Percentiles rank a stretch among this genome's conserved stretches.
These are phyloP conservation scores for Mikania micrantha DNA, from an alignment of 129 eudicot species.

Conservation along the genomic window DNA sequence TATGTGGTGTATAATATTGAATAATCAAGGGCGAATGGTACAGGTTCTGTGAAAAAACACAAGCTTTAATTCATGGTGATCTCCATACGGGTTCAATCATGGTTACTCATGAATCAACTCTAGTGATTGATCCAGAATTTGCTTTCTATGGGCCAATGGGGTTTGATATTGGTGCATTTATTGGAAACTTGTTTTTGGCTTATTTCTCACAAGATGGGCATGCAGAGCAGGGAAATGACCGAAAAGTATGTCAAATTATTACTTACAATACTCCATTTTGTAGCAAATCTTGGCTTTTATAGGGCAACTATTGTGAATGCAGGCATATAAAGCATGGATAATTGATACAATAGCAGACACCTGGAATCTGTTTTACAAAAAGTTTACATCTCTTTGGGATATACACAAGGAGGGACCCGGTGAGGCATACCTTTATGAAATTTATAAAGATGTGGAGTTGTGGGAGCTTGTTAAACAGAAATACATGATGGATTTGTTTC, in stretches of 20 bases:
- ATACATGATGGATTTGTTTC: slow-evolving; percentile 73
- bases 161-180: slow-evolving; percentile 86
- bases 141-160: slow-evolving; percentile 96
- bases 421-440: slow-evolving; percentile 79
- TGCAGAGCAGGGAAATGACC: slow-evolving; percentile 43
- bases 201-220: slow-evolving; percentile 91
- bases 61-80: slow-evolving; percentile 92
- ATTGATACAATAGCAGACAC: slow-evolving; percentile 57
- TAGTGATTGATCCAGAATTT: slow-evolving; percentile 95
- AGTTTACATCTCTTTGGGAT: slow-evolving; percentile 83
- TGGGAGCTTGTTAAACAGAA: slow-evolving; percentile 51
- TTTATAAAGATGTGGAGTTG: slow-evolving; percentile 60
- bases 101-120: slow-evolving; percentile 87
- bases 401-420: slow-evolving; percentile 83
- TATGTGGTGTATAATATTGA: not conserved
- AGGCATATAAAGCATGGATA: slow-evolving; percentile 80
- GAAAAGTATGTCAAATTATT: slow-evolving; percentile 38
- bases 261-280: not conserved
- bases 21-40: slow-evolving; percentile 6
- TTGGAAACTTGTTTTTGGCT: slow-evolving; percentile 80
- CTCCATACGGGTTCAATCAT: slow-evolving; percentile 93
- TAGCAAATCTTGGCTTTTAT: not conserved
- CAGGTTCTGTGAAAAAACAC: slow-evolving; percentile 93
- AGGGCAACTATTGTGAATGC: slow-evolving; percentile 16
- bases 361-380: slow-evolving; percentile 80